Percentiles rank a stretch among this genome's conserved stretches.
These are phyloP conservation scores for Cenchrus americanus DNA, from an alignment of 176 grass and related monocot species.

Conservation along the genomic window DNA sequence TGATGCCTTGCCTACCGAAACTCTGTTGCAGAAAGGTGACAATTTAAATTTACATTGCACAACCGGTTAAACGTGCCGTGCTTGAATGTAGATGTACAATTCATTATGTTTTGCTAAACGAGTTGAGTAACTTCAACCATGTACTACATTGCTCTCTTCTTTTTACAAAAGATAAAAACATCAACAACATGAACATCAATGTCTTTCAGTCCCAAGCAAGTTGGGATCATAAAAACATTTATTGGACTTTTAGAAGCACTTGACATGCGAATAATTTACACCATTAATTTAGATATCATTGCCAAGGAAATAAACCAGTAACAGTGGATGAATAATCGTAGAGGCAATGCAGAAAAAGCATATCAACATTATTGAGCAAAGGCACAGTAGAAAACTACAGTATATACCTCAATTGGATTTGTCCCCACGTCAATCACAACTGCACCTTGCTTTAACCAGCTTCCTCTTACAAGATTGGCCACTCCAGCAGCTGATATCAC, in stretches of 20 bases:
- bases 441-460: constrained; percentile 83
- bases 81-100: not conserved
- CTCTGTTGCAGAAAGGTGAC: not conserved
- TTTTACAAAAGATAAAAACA: not conserved
- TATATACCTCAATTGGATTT: constrained; percentile 82
- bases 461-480: constrained; percentile 84
- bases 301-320: not conserved
- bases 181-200: no score
- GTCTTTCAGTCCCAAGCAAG: no score
- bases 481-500: constrained; percentile 95
- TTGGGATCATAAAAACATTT: not conserved
- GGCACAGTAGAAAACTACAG: not conserved
- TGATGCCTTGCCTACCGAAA: not conserved
- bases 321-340: not conserved
- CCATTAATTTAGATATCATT: constrained; percentile 4
- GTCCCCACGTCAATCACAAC: constrained; percentile 97
- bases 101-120: constrained; percentile 11
- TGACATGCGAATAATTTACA: not conserved
- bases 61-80: not conserved
- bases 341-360: not conserved
- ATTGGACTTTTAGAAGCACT: not conserved
- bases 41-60: not conserved
- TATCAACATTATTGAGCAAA: not conserved
- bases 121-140: not conserved
- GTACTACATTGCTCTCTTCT: not conserved